phyloP scores from a whole-genome alignment of 768 basidiomycete species.

The Candolleomyces eurysporus region DNA sequence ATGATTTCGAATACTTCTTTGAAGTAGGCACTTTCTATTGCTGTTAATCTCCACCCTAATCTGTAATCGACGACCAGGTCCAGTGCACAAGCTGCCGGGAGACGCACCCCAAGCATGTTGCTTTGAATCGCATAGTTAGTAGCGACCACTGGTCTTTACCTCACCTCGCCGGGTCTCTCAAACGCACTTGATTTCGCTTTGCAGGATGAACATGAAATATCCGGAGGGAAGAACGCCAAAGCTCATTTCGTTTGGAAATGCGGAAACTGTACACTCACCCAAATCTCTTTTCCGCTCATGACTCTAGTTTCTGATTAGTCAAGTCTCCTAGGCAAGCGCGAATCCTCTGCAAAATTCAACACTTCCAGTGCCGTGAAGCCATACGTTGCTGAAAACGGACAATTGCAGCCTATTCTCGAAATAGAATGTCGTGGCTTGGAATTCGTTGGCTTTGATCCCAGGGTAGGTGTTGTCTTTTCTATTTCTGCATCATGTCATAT shows the following conservation, averaged over 20 bases:
- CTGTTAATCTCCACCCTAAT: neutral
- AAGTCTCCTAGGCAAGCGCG: conserved; percentile 55
- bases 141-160: neutral
- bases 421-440: conserved; percentile 89
- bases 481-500: neutral
- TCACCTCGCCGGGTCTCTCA: neutral
- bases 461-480: conserved; percentile 36
- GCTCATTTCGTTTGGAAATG: conserved; percentile 86
- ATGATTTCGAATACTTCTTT: conserved; percentile 81
- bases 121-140: conserved; percentile 67
- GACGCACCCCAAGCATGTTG: conserved; percentile 66
- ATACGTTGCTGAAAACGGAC: conserved; percentile 60
- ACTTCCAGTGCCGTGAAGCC: conserved; percentile 43
- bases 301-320: conserved; percentile 1
- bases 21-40: conserved; percentile 40
- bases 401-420: conserved; percentile 62
- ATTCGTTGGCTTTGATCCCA: conserved; percentile 73
- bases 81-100: conserved; percentile 81
- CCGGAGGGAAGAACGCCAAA: conserved; percentile 61
- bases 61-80: conserved; percentile 39
- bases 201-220: conserved; percentile 67
- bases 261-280: conserved; percentile 46
- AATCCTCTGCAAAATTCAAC: conserved; percentile 81
- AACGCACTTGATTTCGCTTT: neutral
- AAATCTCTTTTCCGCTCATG: neutral